Base-by-base conservation (phyloP, 2,329 filamentous ascomycete species). In the Tolypocladium capitatum region DNA sequence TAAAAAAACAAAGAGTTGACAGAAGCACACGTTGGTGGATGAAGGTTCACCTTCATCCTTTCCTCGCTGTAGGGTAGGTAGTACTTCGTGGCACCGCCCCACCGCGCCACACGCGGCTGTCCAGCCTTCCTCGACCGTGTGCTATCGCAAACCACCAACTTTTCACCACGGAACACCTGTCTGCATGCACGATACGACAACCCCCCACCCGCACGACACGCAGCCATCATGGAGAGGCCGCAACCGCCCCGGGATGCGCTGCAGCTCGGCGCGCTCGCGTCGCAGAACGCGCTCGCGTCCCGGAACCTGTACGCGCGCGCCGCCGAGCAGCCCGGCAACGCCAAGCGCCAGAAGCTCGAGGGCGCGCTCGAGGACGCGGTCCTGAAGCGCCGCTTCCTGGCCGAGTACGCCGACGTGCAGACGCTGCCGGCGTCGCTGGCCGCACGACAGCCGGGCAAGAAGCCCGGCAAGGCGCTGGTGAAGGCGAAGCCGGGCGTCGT, bases 341-440 rank as follows among this genome's bases (percentile, higher is more conserved):
- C 53, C 48, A 70, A 71, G 54, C 66, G 67, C 48, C 65, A 64
- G 53, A 68, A 66, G 55, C 55, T 61, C 53, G 60, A 66, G 51
- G 60, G 63, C 55, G 58, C 56, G 49, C 56, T 56, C 51, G 58
- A 63, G 47, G 64, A 66, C 43, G 55, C 61, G 45, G 52, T 60
- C 47, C 53, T 64, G 53, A 65, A 67, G 56, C 60, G 58, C 47
- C 78, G 83, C 43, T 80, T 86, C 60, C 73, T 74, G 46, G 73
- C 72, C 59, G 89, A 96, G 69, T 96, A 95, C 65, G 77, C 81
- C 56, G 72, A 82, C 59, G 83, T 92, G 21, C 79, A 81, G 61
- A 83, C 84, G 52, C 74, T 96, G 3, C 90, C 90, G 6, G 78
- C 83, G 21, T 79, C 79, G 1, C 74, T 96, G 20, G 86, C 86